Evolutionary conservation across 139 green algal genomes (phyloP), one percentile per base, ranked within the genome.

Genomic region (Bryopsis sp.): DNA sequence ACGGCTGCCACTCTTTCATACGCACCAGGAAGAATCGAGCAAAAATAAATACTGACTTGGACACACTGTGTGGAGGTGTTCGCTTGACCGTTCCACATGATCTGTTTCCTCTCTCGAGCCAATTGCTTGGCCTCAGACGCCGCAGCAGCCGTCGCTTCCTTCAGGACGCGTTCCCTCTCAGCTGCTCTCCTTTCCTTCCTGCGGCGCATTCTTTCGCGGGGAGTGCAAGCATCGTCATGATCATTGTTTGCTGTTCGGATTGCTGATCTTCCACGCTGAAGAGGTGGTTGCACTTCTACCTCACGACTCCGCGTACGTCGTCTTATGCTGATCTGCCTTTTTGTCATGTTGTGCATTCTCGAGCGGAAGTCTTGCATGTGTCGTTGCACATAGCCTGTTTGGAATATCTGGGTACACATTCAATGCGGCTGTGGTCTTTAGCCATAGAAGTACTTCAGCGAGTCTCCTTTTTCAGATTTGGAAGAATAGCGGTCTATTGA

Each of bases 321-420:
- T 11, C 11, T 11, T 11, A 54, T 54, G 15, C 43, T 54, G 43
- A 54, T 54, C 43, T 54, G 43, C 43, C 43, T 54, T 11, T 19
- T 19, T 11, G 43, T 54, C 43, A 19, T 19, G 43, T 54, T 54
- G 15, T 54, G 11, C 15, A 54, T 19, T 19, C 43, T 11, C 43
- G 15, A 19, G 43, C 80, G 73, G 58, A 82, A 84, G 24, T 79
- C 76, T 15, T 78, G 58, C 47, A 83, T 36, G 48, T 80, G 75
- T 39, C 47, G 5, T 31, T 76, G 65, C 31, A 87, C 79, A 39
- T 81, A 87, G 4, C 76, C 74, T 47, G 82, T 57, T 37, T 78
- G 65, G 58, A 86, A 82, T 19, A 86, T 69, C 78, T 82, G 43
- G 66, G n/a, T n/a, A n/a, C n/a, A n/a, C n/a, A n/a, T n/a, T n/a